Evolutionary conservation across 805 yeast species (phyloP), one percentile per base, ranked within the genome.

Genomic region (Nakazawaea sp.): DNA sequence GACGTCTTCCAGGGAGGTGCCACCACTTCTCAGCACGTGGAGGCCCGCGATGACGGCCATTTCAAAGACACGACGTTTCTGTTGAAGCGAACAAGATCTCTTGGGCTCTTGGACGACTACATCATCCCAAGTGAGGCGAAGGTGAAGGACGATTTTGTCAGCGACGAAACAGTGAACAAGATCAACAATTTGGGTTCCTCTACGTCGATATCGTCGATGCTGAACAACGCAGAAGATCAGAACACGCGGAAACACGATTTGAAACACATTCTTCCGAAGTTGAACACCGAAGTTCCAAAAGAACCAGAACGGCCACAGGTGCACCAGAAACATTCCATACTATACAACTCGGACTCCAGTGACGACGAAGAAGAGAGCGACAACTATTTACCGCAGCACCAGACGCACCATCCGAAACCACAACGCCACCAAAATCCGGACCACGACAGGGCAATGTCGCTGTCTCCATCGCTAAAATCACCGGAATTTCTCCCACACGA

Each of bases 131-230:
- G 42, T 38, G 85, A 79, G 65, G 92, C 94, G 53, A 88, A 88
- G 71, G 75, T 84, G 61, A 88, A 81, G 54, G 96, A 96, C 60
- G 95, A 94, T 26, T 79, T 90, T 47, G 92, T 90, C 40, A 75
- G 92, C 43, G 96, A 89, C 61, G 96, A 85, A 52, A 90, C 92
- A 62, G 81, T 92, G 86, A 84, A 89, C 44, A 81, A 81, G 68
- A 85, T 90, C 31, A 56, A 57, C 20, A 30, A 38, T 13, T 27
- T 23, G 24, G 24, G 48, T 49, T 15, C 13, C 9, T 5, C 10
- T 10, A 21, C 24, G 24, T n/a, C n/a, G n/a, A n/a, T n/a, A n/a
- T 10, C 9, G 9, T 12, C 9, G 11, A 9, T 23, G 26, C 12
- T 23, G 26, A 23, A 23, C 9, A 12, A n/a, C n/a, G n/a, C n/a